A percentile compares a stretch with the other conserved stretches of the same genome.
Conservation (phyloP, 1,284 basidiomycete species). For the Sporisorium scitamineum region DNA sequence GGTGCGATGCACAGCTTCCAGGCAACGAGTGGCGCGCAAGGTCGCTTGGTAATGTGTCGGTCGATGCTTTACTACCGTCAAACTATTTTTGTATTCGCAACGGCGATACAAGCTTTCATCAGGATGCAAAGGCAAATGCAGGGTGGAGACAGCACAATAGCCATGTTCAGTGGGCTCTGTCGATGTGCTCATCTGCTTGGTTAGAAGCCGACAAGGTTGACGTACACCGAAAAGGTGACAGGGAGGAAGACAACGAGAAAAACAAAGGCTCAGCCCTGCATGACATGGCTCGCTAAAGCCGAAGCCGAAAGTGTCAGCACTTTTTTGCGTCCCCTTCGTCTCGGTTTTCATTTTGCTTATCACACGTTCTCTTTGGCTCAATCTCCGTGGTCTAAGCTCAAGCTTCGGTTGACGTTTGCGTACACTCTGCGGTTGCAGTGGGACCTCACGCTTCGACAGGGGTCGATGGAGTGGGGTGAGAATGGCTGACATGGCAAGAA, state of each 20-base stretch:
- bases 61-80: not conserved
- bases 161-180: not conserved
- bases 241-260: no score
- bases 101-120: not conserved
- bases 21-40: not conserved
- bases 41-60: not conserved
- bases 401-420: not conserved
- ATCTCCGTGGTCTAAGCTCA: not conserved
- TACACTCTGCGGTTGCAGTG: not conserved
- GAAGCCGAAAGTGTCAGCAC: conserved; percentile 12
- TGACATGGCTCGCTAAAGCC: conserved; percentile 29
- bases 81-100: not conserved
- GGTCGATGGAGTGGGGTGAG: not conserved
- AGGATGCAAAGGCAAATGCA: not conserved
- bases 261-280: conserved; percentile 5
- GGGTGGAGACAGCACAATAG: not conserved
- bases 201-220: conserved; percentile 2
- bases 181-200: not conserved
- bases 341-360: not conserved
- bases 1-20: not conserved
- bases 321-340: not conserved
- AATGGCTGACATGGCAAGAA: not conserved
- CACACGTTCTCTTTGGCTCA: conserved; percentile 2
- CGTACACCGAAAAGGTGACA: not conserved
- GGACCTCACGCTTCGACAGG: not conserved